Evolutionary conservation across 345 rosid genomes (phyloP).

Genomic region (Atalantia buxifolia): DNA sequence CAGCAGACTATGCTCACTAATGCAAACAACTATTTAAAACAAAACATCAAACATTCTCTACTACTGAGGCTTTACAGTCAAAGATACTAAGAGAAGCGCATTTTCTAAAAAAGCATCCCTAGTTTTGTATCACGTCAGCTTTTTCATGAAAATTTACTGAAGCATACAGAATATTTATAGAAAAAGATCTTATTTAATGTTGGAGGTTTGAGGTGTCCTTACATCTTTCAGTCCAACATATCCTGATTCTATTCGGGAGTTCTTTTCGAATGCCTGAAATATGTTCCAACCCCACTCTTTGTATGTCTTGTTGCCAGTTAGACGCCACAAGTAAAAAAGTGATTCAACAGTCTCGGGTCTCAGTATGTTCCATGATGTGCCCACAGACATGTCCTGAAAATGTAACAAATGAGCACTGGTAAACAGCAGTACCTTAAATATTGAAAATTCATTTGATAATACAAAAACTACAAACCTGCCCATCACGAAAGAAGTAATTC

Average conservation of each 20-base stretch:
- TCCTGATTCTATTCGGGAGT: constrained; percentile 80
- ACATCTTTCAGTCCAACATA: constrained; percentile 97
- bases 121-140: not conserved
- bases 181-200: not conserved
- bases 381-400: constrained; percentile 91
- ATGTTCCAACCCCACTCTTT: constrained; percentile 99
- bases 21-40: not conserved
- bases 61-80: not conserved
- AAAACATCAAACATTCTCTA: not conserved
- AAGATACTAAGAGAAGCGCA: not conserved
- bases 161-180: not conserved
- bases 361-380: constrained; percentile 95
- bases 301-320: constrained; percentile 91
- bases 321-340: constrained; percentile 88
- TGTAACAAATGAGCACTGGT: not conserved
- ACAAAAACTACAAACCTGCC: constrained; percentile 42
- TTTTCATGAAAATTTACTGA: not conserved
- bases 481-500: constrained; percentile 80
- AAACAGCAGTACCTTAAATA: not conserved
- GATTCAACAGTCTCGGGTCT: constrained; percentile 98
- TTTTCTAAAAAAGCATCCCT: not conserved
- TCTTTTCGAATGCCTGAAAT: constrained; percentile 90
- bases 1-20: not conserved
- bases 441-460: not conserved
- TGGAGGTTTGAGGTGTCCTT: constrained; percentile 25